Conservation (phyloP, 331 rosid species). For the Quercus phellos region DNA sequence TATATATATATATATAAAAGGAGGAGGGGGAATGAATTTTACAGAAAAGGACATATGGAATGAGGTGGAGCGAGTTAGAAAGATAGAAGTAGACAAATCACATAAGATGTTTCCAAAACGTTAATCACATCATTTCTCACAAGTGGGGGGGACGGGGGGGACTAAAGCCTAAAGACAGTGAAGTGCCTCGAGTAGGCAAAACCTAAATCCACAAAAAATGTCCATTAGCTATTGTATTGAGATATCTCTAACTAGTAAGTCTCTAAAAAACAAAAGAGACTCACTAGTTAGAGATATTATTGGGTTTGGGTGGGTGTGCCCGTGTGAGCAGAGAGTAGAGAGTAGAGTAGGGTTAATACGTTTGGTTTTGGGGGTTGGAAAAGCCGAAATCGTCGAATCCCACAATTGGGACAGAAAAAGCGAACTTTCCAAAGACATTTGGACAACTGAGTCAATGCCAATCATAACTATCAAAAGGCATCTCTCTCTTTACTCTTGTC, state of each 20-base stretch:
- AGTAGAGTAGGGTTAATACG: slow-evolving; percentile 1
- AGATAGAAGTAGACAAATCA: slow-evolving; percentile 19
- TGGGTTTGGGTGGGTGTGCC: not conserved
- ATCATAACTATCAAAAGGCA: slow-evolving; percentile 61
- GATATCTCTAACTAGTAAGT: too few species aligned
- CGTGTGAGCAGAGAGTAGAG: not conserved
- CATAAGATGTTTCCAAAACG: slow-evolving; percentile 21
- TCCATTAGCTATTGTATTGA: not conserved
- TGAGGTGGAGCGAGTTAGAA: not conserved
- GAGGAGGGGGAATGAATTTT: too few species aligned
- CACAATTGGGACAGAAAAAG: slow-evolving; percentile 40
- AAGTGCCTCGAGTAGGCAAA: slow-evolving; percentile 27
- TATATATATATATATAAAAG: too few species aligned
- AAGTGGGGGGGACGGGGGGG: slow-evolving; percentile 4
- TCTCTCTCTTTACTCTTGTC: slow-evolving; percentile 7
- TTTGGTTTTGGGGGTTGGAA: slow-evolving; percentile 21
- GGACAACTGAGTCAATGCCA: slow-evolving; percentile 83
- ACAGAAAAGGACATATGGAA: too few species aligned
- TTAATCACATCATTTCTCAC: slow-evolving; percentile 11
- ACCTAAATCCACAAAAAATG: slow-evolving; percentile 26
- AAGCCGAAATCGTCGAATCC: slow-evolving; percentile 30
- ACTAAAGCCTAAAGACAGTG: not conserved
- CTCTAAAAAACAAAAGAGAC: too few species aligned
- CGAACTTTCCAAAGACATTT: slow-evolving; percentile 63
- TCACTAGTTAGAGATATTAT: not conserved